phyloP scores from a whole-genome alignment of 805 yeast species.

The Saturnispora silvae region DNA sequence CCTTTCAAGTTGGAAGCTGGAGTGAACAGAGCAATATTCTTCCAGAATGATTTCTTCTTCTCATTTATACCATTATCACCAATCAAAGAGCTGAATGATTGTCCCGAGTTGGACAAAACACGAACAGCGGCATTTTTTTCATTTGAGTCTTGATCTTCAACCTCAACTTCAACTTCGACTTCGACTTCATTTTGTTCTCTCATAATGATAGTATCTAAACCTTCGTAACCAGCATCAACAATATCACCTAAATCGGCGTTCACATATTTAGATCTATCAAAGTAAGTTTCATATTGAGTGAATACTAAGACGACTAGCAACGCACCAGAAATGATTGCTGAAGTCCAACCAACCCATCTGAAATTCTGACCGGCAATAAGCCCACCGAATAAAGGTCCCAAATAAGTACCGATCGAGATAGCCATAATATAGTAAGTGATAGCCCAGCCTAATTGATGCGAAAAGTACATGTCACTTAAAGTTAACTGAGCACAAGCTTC shows the following conservation, averaged over 20 bases:
- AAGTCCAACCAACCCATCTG: constrained; percentile 70
- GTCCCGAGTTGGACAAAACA: constrained; percentile 4
- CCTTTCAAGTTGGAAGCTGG: constrained; percentile 53
- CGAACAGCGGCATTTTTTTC: neutral
- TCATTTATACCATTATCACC: constrained; percentile 32
- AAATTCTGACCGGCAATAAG: constrained; percentile 52
- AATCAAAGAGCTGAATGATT: constrained; percentile 7
- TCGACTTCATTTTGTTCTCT: neutral
- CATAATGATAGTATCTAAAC: neutral
- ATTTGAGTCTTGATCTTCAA: too few relatives aligned
- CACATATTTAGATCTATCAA: constrained; percentile 40
- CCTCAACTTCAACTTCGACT: too few relatives aligned
- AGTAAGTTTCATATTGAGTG: constrained; percentile 61
- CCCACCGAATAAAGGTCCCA: constrained; percentile 77
- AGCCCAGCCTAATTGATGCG: constrained; percentile 65
- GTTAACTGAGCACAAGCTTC: constrained; percentile 63
- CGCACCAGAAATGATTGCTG: constrained; percentile 54
- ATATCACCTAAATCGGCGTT: constrained; percentile 5
- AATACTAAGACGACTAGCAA: constrained; percentile 43
- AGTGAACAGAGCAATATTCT: constrained; percentile 39
- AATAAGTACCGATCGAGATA: constrained; percentile 65
- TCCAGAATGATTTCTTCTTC: constrained; percentile 33
- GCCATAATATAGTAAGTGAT: constrained; percentile 67
- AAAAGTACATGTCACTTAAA: constrained; percentile 62
- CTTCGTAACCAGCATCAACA: constrained; percentile 4